Base-by-base conservation (phyloP, 1,284 basidiomycete genomes). In the Ganoderma lingzhi region DNA sequence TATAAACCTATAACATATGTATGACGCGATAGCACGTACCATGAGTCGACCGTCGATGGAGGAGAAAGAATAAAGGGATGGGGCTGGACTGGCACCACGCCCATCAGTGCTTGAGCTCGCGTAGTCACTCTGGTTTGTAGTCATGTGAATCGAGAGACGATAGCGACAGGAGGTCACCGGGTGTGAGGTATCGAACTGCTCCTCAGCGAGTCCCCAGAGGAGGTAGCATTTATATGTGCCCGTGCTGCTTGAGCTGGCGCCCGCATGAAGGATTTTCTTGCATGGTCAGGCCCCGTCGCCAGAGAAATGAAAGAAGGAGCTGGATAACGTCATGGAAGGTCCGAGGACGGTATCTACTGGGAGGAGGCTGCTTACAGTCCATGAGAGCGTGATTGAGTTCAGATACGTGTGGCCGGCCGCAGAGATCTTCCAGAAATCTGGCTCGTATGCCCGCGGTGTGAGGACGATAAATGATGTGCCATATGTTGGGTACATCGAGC, bases 21-120 rank as follows among this genome's bases (percentile, higher is more conserved):
- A 3, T 15, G 37, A 42, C 23, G 41, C 23, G 6, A 19, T 39
- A 53, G 28, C 17, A 71, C 76, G 39, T 63, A 79, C 80, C 69
- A 81, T 75, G 14, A 75, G 66, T 65, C 74, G 72, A 14, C 76
- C 80, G 62, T 81, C 80, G 23, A 81, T 70, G 2, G 80, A 81
- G 19, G 79, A 77, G 59, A 80, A 80, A 1, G 80, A 80, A 66
- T 81, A 80, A 2, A 80, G 62, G 0, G 79, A 80, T 14, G 80
- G 80, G 2, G 79, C 78, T 19, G 79, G 79, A 59, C 79, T 80
- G 1, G 67, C 73, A 9, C 72, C 72, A 41, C 76, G 73, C 35
- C 60, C 69, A 45, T 71, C 70, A 9, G 72, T 70, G 58, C 66
- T 68, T n/a, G 66, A 65, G 8, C 69, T 69, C 17, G 48, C 30